Percentiles rank a stretch among this genome's conserved stretches.
phyloP scores from a whole-genome alignment of 805 yeast species.

The Candida tallmaniae region DNA sequence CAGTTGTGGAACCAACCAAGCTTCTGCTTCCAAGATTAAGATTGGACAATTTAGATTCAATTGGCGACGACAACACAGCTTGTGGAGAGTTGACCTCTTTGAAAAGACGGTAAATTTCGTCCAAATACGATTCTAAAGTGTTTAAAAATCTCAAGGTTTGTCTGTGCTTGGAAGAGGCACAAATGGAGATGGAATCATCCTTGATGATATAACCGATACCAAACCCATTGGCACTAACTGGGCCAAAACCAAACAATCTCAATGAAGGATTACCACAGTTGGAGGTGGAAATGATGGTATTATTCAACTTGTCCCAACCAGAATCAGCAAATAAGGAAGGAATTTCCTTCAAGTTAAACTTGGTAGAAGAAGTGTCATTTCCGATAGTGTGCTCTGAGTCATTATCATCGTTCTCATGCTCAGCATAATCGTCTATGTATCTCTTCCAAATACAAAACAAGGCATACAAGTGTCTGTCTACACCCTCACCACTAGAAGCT shows the following conservation, averaged over 20 bases:
- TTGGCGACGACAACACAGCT: slow-evolving; percentile 18
- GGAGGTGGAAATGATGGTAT: slow-evolving; percentile 65
- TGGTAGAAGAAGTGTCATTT: slow-evolving; percentile 26
- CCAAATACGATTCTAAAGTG: slow-evolving; percentile 47
- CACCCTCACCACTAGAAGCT: slow-evolving; percentile 79
- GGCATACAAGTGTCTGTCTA: slow-evolving; percentile 87
- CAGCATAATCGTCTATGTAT: slow-evolving; percentile 32
- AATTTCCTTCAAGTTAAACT: slow-evolving; percentile 28
- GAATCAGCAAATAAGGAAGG: slow-evolving; percentile 79
- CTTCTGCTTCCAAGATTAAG: not conserved
- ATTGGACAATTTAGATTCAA: slow-evolving; percentile 27
- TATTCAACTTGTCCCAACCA: slow-evolving; percentile 85
- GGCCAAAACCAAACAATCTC: slow-evolving; percentile 56
- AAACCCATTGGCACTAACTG: slow-evolving; percentile 54
- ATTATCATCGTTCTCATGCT: slow-evolving; percentile 13
- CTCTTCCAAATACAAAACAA: slow-evolving; percentile 83
- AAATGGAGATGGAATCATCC: slow-evolving; percentile 48
- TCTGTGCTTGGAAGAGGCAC: slow-evolving; percentile 57
- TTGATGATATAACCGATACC: slow-evolving; percentile 54
- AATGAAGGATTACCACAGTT: slow-evolving; percentile 61
- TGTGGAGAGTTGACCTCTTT: slow-evolving; percentile 18
- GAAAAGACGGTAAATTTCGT: slow-evolving; percentile 38
- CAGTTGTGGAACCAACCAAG: not conserved
- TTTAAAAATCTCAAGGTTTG: slow-evolving; percentile 53
- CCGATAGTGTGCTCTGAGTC: slow-evolving; percentile 17